Base-by-base conservation (phyloP, 306 rosid species). In the Vigna radiata region DNA sequence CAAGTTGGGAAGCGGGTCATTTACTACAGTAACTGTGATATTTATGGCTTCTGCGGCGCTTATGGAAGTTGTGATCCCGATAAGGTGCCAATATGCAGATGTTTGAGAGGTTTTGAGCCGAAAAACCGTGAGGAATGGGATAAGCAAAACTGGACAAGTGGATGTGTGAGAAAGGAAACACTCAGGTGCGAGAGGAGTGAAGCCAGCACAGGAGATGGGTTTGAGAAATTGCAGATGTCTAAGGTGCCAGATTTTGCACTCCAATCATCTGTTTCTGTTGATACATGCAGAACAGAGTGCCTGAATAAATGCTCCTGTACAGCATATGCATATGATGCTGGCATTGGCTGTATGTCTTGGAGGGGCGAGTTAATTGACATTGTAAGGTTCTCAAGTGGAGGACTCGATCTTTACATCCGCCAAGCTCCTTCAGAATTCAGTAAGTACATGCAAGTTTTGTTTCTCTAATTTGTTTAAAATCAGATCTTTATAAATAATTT, bases 101-200 rank as follows among this genome's bases (percentile, higher is more conserved):
- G 90, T 52, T 52, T 84, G 48, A 48, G 3, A 9, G 90, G 89
- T 27, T 90, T 86, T 47, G 41, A n/a, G 44, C 85, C 89, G 0
- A 81, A 63, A 19, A 78, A 83, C 13, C 3, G 1, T 4, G 73
- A 58, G 2, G 85, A 74, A 2, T 88, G 90, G 89, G 47, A 68
- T 2, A 44, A 3, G 0, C 56, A 74, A 2, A 72, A 66, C 7
- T 84, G 85, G 85, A 78, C 71, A 1, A 72, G 47, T 50, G 87
- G 91, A 8, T 90, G 89, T 62, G 72, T 81, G 64, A 80, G 84
- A 21, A 76, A 7, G 25, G 56, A 12, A 13, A 9, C 48, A 16
- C 39, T 76, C 52, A 36, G 70, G 19, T 82, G 78, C 54, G 58
- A 54, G 47, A 52, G 52, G 12, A 44, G 25, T n/a, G 27, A 68